phyloP scores from a whole-genome alignment of 306 rosid species.

The Medicago lupulina region DNA sequence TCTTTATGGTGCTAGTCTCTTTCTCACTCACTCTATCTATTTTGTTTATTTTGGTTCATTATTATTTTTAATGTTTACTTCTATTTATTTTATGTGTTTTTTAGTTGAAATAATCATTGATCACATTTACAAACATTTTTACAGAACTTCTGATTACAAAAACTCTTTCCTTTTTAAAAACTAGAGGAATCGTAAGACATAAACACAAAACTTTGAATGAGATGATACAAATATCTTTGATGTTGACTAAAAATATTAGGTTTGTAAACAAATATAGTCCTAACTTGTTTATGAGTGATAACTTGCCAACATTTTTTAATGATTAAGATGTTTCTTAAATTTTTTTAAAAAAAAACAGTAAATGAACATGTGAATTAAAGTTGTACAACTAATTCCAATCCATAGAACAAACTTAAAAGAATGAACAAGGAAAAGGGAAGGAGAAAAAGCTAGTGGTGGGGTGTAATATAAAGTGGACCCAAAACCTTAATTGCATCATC shows the following conservation, averaged over 20 bases:
- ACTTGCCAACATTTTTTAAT: neutral
- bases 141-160: neutral
- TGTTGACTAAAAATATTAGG: neutral
- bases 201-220: neutral
- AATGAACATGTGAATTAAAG: constrained; percentile 15
- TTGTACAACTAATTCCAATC: neutral
- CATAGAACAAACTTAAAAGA: neutral
- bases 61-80: neutral
- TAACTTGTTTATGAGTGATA: neutral
- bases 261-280: neutral
- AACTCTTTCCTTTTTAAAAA: neutral
- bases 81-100: neutral
- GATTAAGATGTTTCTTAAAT: neutral
- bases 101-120: neutral
- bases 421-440: neutral
- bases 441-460: constrained; percentile 21
- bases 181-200: neutral
- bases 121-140: neutral
- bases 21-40: constrained; percentile 5
- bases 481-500: constrained; percentile 24
- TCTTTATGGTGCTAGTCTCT: constrained; percentile 21
- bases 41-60: neutral
- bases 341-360: neutral
- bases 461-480: constrained; percentile 12
- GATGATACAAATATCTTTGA: neutral